Evolutionary conservation across 2,329 filamentous ascomycete species (phyloP), one percentile per base, ranked within the genome.

Genomic region (Pseudogymnoascus destructans): DNA sequence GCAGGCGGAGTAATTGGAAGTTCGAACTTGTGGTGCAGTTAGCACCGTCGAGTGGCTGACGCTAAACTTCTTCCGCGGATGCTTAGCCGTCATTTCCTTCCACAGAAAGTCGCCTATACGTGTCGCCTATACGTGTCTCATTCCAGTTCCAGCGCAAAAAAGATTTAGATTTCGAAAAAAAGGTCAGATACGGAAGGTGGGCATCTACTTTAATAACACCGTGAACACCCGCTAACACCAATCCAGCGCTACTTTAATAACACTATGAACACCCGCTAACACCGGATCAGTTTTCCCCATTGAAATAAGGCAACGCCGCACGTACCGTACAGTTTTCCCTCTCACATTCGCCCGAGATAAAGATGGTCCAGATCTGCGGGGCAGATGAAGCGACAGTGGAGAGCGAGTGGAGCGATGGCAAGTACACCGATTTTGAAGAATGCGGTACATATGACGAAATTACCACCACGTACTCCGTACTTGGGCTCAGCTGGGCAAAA

Each of bases 1-100:
- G 46, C 46, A 52, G n/a, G 46, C 46, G 46, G 46, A 52, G 46
- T 52, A 52, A 52, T 52, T 52, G 46, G 46, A 52, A 52, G 46
- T 30, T 52, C 46, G 46, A 52, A 52, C n/a, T 52, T 52, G 46
- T 52, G 46, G 46, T 52, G 46, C 46, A 52, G 9, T 49, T 49
- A 52, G 46, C 46, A 52, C 23, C 23, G 30, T 52, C 25, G 13
- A 21, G 46, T 52, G 46, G 46, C 46, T 52, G 46, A 11, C 46
- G 46, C 46, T 52, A 52, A 30, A 30, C 46, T 30, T 2, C 1
- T 52, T 52, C 46, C 46, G 46, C 46, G 23, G 46, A 52, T 52
- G 46, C 46, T 52, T 30, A 52, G 46, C 46, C 46, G 25, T 52
- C 46, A 52, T 52, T 52, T 52, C 46, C 46, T 52, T 30, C 46